phyloP scores from a whole-genome alignment of 495 filamentous ascomycete species.

The Xylona heveae region DNA sequence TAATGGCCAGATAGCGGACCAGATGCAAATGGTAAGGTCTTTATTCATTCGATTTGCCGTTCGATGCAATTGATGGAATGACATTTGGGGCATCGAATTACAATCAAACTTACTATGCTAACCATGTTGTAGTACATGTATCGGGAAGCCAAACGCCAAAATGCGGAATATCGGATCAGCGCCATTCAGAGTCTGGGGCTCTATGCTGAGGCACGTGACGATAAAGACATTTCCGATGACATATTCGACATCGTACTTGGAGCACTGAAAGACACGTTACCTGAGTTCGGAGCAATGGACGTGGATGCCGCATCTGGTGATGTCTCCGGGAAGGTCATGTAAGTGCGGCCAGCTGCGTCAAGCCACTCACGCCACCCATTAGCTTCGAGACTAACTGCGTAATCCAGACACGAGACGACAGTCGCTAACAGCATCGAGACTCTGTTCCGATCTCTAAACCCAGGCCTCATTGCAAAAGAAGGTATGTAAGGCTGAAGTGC shows the following conservation, averaged over 20 bases:
- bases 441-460: constrained; percentile 3
- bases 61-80: constrained; percentile 15
- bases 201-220: constrained; percentile 37
- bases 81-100: constrained; percentile 1
- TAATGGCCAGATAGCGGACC: constrained; percentile 22
- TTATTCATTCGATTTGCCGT: constrained; percentile 12
- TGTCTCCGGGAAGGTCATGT: not conserved
- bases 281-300: constrained; percentile 1
- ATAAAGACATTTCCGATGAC: constrained; percentile 45
- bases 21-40: constrained; percentile 30
- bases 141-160: constrained; percentile 80
- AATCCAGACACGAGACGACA: constrained; percentile 1
- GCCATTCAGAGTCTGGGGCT: constrained; percentile 52
- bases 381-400: too few relatives aligned
- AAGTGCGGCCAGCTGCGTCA: constrained; percentile 1
- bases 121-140: constrained; percentile 29
- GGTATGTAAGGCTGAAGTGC: too few relatives aligned
- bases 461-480: not conserved
- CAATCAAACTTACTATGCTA: not conserved
- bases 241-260: constrained; percentile 35
- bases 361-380: not conserved
- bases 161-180: constrained; percentile 54
- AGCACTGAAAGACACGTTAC: not conserved
- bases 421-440: constrained; percentile 1
- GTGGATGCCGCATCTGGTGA: not conserved